phyloP scores from a whole-genome alignment of 805 yeast species.

The Torulaspora microellipsoides region DNA sequence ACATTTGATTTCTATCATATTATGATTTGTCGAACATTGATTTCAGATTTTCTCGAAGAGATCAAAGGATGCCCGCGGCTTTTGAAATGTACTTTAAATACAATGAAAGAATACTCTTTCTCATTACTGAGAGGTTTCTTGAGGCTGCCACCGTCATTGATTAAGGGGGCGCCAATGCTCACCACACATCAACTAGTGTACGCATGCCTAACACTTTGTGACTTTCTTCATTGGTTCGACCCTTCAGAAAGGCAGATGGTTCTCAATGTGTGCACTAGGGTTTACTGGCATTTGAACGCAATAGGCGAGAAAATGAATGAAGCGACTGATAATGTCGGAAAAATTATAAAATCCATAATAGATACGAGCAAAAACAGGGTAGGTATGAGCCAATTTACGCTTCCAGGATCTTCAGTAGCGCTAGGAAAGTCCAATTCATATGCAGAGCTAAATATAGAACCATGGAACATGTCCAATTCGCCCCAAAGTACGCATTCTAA shows the following conservation, averaged over 20 bases:
- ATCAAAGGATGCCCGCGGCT: conserved; percentile 23
- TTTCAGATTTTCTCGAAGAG: conserved; percentile 29
- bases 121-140: conserved; percentile 43
- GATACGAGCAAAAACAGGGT: conserved; percentile 38
- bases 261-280: conserved; percentile 45
- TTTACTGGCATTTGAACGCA: conserved; percentile 55
- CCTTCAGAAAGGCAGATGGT: conserved; percentile 39
- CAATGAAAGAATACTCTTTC: conserved; percentile 44
- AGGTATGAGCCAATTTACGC: conserved; percentile 13
- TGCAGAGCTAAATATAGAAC: conserved; percentile 14
- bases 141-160: conserved; percentile 41
- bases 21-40: conserved; percentile 37
- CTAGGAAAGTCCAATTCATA: neutral
- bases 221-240: conserved; percentile 40
- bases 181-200: conserved; percentile 51
- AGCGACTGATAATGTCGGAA: conserved; percentile 57
- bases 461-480: conserved; percentile 2
- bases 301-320: conserved; percentile 55
- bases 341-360: conserved; percentile 47
- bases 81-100: conserved; percentile 33
- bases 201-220: conserved; percentile 50
- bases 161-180: conserved; percentile 53
- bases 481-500: conserved; percentile 12
- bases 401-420: neutral
- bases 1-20: conserved; percentile 47